A percentile compares a stretch with the other conserved stretches of the same genome.
These are phyloP conservation scores for Pichia paraexigua DNA, from an alignment of 805 yeast species.

Conservation along the genomic window DNA sequence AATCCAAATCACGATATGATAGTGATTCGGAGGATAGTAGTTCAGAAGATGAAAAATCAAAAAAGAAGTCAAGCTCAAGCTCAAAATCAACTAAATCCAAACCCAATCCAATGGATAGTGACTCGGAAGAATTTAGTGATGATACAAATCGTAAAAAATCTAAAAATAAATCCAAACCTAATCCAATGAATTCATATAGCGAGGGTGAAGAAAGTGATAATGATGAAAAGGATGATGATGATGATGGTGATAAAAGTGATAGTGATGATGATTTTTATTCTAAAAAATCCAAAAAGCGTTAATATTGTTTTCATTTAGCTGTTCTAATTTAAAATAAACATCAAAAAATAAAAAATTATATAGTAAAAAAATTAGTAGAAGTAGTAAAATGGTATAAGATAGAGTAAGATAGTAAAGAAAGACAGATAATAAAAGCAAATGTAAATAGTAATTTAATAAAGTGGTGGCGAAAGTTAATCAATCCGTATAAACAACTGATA, in stretches of 20 bases:
- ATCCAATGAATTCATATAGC: not conserved
- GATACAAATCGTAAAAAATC: not conserved
- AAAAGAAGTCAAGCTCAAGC: not conserved
- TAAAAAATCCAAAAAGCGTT: not conserved
- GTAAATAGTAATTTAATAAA: not conserved
- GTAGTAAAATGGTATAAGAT: not conserved
- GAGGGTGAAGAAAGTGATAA: not conserved
- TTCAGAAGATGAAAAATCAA: not conserved
- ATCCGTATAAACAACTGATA: conserved; percentile 29
- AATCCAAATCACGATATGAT: not conserved
- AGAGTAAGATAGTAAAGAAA: not conserved
- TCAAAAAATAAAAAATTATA: not conserved
- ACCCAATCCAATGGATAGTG: not conserved
- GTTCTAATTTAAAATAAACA: too few relatives aligned
- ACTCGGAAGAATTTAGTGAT: not conserved
- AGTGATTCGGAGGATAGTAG: not conserved
- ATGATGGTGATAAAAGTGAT: not conserved
- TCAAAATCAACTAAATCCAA: not conserved
- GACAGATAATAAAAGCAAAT: not conserved
- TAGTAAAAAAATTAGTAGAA: not conserved
- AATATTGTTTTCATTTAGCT: too few relatives aligned
- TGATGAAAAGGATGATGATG: not conserved
- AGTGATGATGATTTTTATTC: not conserved
- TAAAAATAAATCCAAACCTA: not conserved
- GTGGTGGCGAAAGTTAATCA: conserved; percentile 15